Conservation (phyloP, 768 basidiomycete species). For the Boletus sensibilis region DNA sequence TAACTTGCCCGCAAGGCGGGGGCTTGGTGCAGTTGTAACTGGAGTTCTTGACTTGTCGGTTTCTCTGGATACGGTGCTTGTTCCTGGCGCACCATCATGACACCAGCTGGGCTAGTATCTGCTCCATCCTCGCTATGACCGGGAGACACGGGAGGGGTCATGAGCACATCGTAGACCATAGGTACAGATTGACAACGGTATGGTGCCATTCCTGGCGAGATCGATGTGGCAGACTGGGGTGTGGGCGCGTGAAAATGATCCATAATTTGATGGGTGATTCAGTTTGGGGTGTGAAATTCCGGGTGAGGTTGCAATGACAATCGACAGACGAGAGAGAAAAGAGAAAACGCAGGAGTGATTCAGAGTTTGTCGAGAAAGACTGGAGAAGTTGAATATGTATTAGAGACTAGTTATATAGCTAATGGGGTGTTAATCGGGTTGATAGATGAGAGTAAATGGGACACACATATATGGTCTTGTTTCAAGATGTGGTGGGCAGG, state of each 20-base stretch:
- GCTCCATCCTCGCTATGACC: slow-evolving; percentile 43
- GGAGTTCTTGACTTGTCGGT: slow-evolving; percentile 9
- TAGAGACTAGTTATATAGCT: slow-evolving; percentile 7
- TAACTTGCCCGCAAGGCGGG: slow-evolving; percentile 6
- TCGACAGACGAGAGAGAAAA: not conserved
- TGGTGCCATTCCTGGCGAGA: slow-evolving; percentile 14
- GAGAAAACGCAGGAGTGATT: not conserved
- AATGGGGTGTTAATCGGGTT: slow-evolving; percentile 1
- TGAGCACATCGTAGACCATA: slow-evolving; percentile 54
- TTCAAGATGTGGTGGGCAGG: slow-evolving; percentile 5
- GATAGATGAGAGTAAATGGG: not conserved
- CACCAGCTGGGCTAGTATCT: slow-evolving; percentile 13
- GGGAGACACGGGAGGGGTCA: slow-evolving; percentile 72
- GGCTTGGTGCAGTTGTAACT: slow-evolving; percentile 1
- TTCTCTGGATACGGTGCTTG: slow-evolving; percentile 12
- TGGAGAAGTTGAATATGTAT: not conserved
- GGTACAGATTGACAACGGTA: slow-evolving; percentile 41
- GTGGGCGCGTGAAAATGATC: slow-evolving; percentile 24
- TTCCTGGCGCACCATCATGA: slow-evolving; percentile 12
- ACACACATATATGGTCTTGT: slow-evolving; percentile 16
- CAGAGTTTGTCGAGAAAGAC: slow-evolving; percentile 4
- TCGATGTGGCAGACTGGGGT: slow-evolving; percentile 16
- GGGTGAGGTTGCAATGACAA: not conserved
- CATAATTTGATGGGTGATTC: slow-evolving; percentile 19
- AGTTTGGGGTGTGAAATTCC: not conserved